Base-by-base conservation (phyloP, 2,329 filamentous ascomycete species). In the Sarocladiaceae sp. region DNA sequence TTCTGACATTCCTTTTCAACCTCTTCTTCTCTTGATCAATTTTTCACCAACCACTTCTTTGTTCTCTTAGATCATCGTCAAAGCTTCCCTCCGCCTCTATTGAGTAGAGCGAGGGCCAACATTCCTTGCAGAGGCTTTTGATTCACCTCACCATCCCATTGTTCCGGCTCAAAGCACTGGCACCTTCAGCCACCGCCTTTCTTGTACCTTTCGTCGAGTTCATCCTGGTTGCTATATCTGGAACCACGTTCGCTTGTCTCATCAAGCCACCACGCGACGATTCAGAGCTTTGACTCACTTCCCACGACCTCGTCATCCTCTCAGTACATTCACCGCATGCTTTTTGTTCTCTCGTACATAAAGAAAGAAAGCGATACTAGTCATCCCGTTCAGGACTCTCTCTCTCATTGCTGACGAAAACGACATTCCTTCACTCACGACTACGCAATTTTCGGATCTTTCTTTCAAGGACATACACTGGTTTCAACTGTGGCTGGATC, bases 71-170 rank as follows among this genome's bases (percentile, higher is more conserved):
- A 19, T 39, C 34, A 39, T 24, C 19, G 34, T 26, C 37, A 41
- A 41, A 41, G 37, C 37, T 18, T 41, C 37, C 10, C 23, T 27
- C 23, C 37, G 5, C 23, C 34, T 39, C 19, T 39, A 39, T 39
- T n/a, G 34, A 39, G 11, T 39, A 23, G 33, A 35, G 10, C 15
- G 16, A 20, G 5, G 18, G 7, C 13, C 16, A 13, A 41, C 37
- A 41, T 41, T 41, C 37, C 37, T 29, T 41, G 19, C 37, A 18
- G 37, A 41, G 37, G 37, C 37, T n/a, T n/a, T n/a, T n/a, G n/a
- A n/a, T n/a, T n/a, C n/a, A n/a, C n/a, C n/a, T n/a, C n/a, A 13
- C 10, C 19, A 18, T 41, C 9, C 37, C 23, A 41, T 41, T 41
- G 37, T 41, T 29, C 24, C 9, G 9, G 3, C 4, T 24, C 16